Evolutionary conservation across 2,329 filamentous ascomycete species (phyloP).

Genomic region (Fusarium sp.): DNA sequence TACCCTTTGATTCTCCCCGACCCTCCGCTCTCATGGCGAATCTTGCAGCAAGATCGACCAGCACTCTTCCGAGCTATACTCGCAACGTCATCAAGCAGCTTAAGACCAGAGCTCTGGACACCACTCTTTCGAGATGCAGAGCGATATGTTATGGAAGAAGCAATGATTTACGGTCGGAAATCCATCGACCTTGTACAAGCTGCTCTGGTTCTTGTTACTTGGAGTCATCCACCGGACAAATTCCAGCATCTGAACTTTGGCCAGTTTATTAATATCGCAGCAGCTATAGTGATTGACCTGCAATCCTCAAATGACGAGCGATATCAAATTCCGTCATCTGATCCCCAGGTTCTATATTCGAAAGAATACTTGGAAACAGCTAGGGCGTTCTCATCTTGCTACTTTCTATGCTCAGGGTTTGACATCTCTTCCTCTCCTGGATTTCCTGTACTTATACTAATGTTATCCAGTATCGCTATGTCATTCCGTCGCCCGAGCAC

Average conservation of each 20-base stretch:
- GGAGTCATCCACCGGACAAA: neutral
- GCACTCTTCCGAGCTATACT: neutral
- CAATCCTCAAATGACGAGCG: neutral
- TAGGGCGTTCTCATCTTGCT: neutral
- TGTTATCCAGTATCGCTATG: neutral
- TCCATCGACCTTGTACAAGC: neutral
- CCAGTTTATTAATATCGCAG: neutral
- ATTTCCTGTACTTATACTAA: neutral
- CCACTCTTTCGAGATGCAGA: neutral
- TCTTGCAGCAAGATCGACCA: neutral
- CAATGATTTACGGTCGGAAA: neutral
- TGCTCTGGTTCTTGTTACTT: neutral
- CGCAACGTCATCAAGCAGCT: neutral
- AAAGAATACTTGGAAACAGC: neutral
- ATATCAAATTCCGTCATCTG: neutral
- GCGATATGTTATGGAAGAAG: neutral
- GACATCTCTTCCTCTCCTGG: rapidly evolving
- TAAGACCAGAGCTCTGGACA: neutral
- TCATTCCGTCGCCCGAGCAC: neutral
- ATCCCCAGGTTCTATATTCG: neutral
- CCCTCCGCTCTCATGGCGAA: neutral
- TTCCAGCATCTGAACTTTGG: neutral
- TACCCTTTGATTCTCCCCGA: neutral
- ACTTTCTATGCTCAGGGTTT: neutral
- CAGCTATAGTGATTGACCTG: neutral